Base-by-base conservation (phyloP, 148 eudicot species). In the Vaccinium vitisidaea region DNA sequence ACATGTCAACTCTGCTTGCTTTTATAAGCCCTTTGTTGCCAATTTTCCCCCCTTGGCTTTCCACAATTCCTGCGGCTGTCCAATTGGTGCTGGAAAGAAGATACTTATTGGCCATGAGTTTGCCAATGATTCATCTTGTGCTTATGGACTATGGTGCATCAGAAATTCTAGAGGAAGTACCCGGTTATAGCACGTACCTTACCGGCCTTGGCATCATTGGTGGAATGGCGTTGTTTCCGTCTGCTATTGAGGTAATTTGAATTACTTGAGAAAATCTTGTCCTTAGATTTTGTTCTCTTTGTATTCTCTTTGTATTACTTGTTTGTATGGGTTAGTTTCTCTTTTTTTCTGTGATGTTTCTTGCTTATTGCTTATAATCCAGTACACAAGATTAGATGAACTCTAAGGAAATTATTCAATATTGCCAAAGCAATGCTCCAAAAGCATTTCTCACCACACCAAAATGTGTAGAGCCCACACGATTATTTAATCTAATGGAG, bases 131-230 rank as follows among this genome's bases (percentile, higher is more conserved):
- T 77, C 98, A 97, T 90, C 86, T 94, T 11, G 91, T 84, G 84
- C 92, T 97, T 81, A 85, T 95, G 91, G 98, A 97, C 7, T 94
- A 95, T 81, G 98, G 95, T 11, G 88, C 87, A 14, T 88, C 92
- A 1, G 98, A 97, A 59, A 95, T 97, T 83, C 86, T 84, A 73
- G 98, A 92, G 88, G 99, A 95, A 83, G 85, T 93, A 61, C 98
- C 95, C 4, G 96, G 99, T 59, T 88, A 97, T 75, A 95, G 86
- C 82, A 88, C 93, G 0, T 95, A 97, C 85, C 96, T 97, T 50
- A 95, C 98, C 0, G 98, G 95, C 8, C 95, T 97, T 56, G 94
- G 99, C 90, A 95, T 97, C 80, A 91, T 97, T 59, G 99, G 99
- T 82, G 99, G 99, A 74, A 93, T 93, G 97, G 90, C 99, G 49